A percentile compares a stretch with the other conserved stretches of the same genome.
phyloP scores from a whole-genome alignment of 768 basidiomycete species.

The Trametes cingulata region DNA sequence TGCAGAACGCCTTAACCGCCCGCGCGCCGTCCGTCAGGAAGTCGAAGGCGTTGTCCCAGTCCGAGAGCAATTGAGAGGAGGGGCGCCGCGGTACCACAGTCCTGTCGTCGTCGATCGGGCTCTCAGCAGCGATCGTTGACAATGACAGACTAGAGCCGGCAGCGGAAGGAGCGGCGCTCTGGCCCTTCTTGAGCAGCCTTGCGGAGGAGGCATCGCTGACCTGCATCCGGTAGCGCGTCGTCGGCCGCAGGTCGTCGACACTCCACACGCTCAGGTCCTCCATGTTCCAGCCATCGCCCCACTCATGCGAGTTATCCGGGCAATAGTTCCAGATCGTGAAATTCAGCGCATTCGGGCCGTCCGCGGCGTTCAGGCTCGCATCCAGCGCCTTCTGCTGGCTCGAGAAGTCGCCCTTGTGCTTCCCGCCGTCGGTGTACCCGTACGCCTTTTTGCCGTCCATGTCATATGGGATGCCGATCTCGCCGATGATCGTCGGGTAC shows the following conservation, averaged over 20 bases:
- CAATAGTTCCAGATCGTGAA: constrained; percentile 92
- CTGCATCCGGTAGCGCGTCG: constrained; percentile 31
- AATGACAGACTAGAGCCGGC: constrained; percentile 40
- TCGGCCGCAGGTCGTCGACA: constrained; percentile 58
- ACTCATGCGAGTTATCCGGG: constrained; percentile 76
- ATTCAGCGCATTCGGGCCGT: constrained; percentile 72
- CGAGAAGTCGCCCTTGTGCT: constrained; percentile 72
- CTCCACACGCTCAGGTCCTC: constrained; percentile 94
- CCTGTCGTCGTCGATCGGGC: constrained; percentile 20
- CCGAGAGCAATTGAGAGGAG: constrained; percentile 32
- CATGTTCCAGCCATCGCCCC: constrained; percentile 97
- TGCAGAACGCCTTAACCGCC: constrained; percentile 79
- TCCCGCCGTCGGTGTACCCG: constrained; percentile 69
- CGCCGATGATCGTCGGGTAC: constrained; percentile 92
- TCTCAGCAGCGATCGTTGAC: constrained; percentile 32
- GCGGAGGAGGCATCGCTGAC: constrained; percentile 40
- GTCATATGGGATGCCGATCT: constrained; percentile 94
- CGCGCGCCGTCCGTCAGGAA: constrained; percentile 87
- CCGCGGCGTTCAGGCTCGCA: constrained; percentile 75
- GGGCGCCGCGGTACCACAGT: constrained; percentile 18
- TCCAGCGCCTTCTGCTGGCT: constrained; percentile 84
- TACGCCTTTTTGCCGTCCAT: constrained; percentile 89
- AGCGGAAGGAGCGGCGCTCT: constrained; percentile 15
- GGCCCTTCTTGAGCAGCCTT: constrained; percentile 37
- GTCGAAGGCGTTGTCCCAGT: constrained; percentile 55